These are phyloP conservation scores for Boletus edulis DNA, from an alignment of 768 basidiomycete genomes.

Conservation along the genomic window DNA sequence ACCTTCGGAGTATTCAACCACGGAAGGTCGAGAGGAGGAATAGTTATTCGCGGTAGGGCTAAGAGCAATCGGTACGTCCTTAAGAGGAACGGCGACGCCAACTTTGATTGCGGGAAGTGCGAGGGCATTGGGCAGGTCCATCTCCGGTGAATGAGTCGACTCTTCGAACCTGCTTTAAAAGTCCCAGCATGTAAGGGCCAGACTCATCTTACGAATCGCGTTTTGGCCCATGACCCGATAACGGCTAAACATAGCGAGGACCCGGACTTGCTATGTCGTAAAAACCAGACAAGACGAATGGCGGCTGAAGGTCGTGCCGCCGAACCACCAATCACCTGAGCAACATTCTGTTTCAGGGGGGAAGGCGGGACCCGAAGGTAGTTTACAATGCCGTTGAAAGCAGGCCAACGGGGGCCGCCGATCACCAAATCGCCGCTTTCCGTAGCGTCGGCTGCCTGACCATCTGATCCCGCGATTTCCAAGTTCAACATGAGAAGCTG, in stretches of 20 bases:
- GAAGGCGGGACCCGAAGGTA: background rate
- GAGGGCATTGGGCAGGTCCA: background rate
- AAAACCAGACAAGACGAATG: background rate
- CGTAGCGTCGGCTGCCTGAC: background rate
- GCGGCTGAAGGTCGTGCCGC: background rate
- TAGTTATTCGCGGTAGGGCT: background rate
- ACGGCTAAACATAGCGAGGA: background rate
- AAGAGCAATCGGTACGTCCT: constrained; percentile 1
- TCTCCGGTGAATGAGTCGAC: background rate
- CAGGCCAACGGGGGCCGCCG: background rate
- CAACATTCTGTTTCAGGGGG: background rate
- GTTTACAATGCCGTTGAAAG: background rate
- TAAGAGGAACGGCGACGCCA: background rate
- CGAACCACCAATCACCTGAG: background rate
- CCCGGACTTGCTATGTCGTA: background rate
- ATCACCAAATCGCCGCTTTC: background rate
- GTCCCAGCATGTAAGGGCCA: background rate
- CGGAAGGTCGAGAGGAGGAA: background rate
- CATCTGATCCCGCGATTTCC: background rate
- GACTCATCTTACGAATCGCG: background rate
- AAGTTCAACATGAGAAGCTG: background rate
- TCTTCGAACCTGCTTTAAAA: background rate
- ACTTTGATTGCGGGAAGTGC: background rate
- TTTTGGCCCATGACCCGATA: background rate
- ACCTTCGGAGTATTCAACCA: background rate